Conservation (phyloP, 2,329 filamentous ascomycete genomes). For the Botrytis elliptica region DNA sequence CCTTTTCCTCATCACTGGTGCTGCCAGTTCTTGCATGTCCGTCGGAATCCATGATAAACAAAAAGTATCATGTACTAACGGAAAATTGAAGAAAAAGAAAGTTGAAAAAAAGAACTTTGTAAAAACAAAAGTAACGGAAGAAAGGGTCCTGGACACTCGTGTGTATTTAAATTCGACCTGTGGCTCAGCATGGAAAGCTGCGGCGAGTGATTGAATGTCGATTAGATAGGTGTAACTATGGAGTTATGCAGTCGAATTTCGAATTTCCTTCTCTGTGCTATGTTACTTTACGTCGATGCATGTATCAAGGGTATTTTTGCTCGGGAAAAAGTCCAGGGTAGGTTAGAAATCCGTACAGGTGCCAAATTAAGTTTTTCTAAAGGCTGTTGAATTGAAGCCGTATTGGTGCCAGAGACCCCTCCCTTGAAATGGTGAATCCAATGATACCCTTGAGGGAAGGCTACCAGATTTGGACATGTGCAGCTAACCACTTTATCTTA, state of each 20-base stretch:
- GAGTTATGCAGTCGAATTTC: constrained; percentile 11
- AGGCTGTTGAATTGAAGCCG: not conserved
- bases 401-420: constrained; percentile 6
- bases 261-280: constrained; percentile 2
- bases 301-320: not conserved
- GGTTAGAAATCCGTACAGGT: not conserved
- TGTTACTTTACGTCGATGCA: constrained; percentile 18
- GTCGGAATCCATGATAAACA: constrained; percentile 13
- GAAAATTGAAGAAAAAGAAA: not conserved
- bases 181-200: not conserved
- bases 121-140: not conserved
- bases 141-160: not conserved
- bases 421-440: not conserved
- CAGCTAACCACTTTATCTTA: not conserved
- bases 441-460: not conserved
- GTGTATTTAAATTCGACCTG: constrained; percentile 2
- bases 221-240: not conserved
- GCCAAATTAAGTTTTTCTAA: not conserved
- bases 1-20: constrained; percentile 21
- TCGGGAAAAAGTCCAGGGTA: not conserved
- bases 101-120: not conserved
- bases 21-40: constrained; percentile 4
- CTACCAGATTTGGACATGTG: not conserved
- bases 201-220: not conserved
- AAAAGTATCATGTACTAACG: not conserved